A percentile compares a stretch with the other conserved stretches of the same genome.
phyloP scores from a whole-genome alignment of 441 rosid genomes.

The Breynia disticha region DNA sequence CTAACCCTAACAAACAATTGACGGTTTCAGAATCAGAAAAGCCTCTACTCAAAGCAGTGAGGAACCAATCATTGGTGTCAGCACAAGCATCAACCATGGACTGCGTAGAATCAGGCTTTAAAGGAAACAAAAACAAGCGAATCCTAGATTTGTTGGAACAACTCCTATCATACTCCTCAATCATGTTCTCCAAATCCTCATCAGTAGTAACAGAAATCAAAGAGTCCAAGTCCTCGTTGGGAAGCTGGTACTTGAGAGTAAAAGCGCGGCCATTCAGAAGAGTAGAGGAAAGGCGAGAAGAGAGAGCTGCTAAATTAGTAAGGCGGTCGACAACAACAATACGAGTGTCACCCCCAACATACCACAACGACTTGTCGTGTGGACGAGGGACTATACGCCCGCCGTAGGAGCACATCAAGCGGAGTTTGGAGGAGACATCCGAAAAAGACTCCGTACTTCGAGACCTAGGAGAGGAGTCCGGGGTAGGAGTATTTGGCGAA shows the following conservation, averaged over 20 bases:
- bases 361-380: constrained; percentile 81
- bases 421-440: constrained; percentile 69
- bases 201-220: constrained; percentile 84
- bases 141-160: constrained; percentile 31
- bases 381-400: constrained; percentile 95
- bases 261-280: constrained; percentile 56
- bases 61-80: constrained; percentile 88
- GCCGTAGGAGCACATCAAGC: constrained; percentile 94
- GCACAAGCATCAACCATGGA: constrained; percentile 56
- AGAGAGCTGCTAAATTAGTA: constrained; percentile 45
- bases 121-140: constrained; percentile 64
- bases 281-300: constrained; percentile 49
- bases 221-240: constrained; percentile 87
- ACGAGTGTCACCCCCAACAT: constrained; percentile 90
- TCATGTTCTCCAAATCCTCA: constrained; percentile 91
- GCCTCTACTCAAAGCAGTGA: constrained; percentile 53
- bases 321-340: constrained; percentile 77
- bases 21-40: constrained; percentile 67
- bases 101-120: constrained; percentile 62
- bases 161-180: constrained; percentile 64
- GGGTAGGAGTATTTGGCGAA: too few relatives aligned
- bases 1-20: constrained; percentile 68
- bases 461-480: too few relatives aligned
- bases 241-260: constrained; percentile 82
- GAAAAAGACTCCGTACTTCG: too few relatives aligned